Base-by-base conservation (phyloP, 495 filamentous ascomycete genomes). In the Hyaloscypha bicolor region DNA sequence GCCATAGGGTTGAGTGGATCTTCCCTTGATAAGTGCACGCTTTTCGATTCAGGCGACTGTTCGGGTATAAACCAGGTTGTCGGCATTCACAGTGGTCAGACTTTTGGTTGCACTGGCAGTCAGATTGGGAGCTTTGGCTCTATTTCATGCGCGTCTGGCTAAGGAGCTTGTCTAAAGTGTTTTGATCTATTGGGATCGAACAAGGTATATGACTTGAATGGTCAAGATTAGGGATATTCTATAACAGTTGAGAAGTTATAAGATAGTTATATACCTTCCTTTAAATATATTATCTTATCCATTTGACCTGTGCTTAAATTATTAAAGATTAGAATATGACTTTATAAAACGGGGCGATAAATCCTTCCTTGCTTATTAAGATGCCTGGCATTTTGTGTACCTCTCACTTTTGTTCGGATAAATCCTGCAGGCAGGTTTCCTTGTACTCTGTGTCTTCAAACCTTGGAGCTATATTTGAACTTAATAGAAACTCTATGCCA, bases 201-300 rank as follows among this genome's bases (percentile, higher is more conserved):
- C 42, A 19, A 12, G 42, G 42, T 48, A 6, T 48, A 48, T 48
- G 42, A 48, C 42, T 48, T 48, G 42, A 48, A 48, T 48, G 6
- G 42, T 48, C 42, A 48, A 16, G 42, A 12, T 48, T 48, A 12
- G 42, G 42, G 42, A 12, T 48, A 48, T 48, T 48, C 42, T 48
- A 48, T 48, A 48, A 37, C 16, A 48, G 42, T 48, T 48, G 42
- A 48, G 42, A 12, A 12, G 42, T 48, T 14, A 48, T 48, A 12
- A 48, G 42, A 48, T 48, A 48, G 16, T 48, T 48, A 48, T 48
- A 48, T 48, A 48, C 42, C 42, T 48, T 48, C 42, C 42, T 48
- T 48, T 48, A 48, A 48, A 48, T 48, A 48, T 48, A 48, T 48
- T 48, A 48, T 48, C 42, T 48, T 48, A 48, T 48, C 35, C 25